Percentiles rank a stretch among this genome's conserved stretches.
Evolutionary conservation across 345 rosid genomes (phyloP).

Genomic region (Eutrema yunnanense): DNA sequence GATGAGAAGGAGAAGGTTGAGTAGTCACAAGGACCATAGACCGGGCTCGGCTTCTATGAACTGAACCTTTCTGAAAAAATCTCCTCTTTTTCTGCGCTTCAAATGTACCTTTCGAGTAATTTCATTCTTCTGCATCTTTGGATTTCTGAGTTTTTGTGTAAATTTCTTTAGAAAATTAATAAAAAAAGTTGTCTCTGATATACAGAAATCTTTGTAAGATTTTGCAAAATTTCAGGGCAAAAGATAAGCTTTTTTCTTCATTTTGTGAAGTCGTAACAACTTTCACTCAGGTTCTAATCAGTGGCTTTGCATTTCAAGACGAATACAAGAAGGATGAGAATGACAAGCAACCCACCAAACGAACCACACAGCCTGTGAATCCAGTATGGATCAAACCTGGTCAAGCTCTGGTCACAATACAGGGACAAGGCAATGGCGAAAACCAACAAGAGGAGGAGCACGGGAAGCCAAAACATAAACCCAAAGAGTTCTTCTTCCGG

Average conservation of each 20-base stretch:
- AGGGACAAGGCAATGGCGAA: slow-evolving; percentile 49
- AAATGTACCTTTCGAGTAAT: slow-evolving; percentile 7
- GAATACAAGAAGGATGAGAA: slow-evolving; percentile 61
- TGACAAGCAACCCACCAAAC: slow-evolving; percentile 59
- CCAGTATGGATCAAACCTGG: slow-evolving; percentile 77
- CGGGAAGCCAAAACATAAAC: slow-evolving; percentile 39
- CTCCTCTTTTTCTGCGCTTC: slow-evolving; percentile 4
- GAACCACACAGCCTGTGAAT: slow-evolving; percentile 91
- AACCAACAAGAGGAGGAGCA: slow-evolving; percentile 51
- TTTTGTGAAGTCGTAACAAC: not conserved
- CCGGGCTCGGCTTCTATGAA: slow-evolving; percentile 7
- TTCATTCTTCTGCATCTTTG: slow-evolving; percentile 3
- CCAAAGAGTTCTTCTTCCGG: slow-evolving; percentile 38
- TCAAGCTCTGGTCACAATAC: slow-evolving; percentile 49
- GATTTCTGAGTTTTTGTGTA: slow-evolving; percentile 18
- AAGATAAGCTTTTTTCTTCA: not conserved
- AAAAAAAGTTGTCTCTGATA: not conserved
- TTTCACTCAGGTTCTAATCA: not conserved
- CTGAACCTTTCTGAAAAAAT: not conserved
- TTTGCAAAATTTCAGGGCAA: not conserved
- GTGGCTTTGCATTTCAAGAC: slow-evolving; percentile 50
- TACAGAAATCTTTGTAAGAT: not conserved
- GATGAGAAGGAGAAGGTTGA: slow-evolving; percentile 51
- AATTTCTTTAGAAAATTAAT: not conserved
- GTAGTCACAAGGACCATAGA: slow-evolving; percentile 16